These are phyloP conservation scores for Chamaecrista fasciculata DNA, from an alignment of 306 rosid genomes.

Conservation along the genomic window DNA sequence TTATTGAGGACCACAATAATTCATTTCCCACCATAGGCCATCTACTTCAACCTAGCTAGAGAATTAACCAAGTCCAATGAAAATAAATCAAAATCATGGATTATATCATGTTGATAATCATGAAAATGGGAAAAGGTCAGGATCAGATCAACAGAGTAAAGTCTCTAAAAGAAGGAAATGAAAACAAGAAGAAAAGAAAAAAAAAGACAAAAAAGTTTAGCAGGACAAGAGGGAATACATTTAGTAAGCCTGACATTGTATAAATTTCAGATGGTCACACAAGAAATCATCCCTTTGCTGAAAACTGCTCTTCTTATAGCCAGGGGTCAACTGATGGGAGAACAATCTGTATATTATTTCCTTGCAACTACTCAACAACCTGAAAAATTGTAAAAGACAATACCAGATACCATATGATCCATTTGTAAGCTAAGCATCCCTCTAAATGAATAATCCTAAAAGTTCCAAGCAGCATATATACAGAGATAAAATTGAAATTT, in stretches of 20 bases:
- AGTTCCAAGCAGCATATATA: background rate
- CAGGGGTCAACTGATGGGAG: background rate
- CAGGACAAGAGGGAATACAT: constrained; percentile 39
- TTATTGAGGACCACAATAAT: background rate
- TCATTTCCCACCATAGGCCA: background rate
- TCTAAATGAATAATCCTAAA: background rate
- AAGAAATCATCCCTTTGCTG: constrained; percentile 29
- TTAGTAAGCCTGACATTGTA: constrained; percentile 50
- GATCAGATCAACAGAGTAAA: background rate
- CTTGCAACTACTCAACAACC: constrained; percentile 36
- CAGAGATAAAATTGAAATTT: background rate
- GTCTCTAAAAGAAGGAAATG: background rate
- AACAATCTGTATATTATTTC: constrained; percentile 25
- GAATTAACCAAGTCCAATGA: background rate
- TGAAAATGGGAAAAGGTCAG: background rate
- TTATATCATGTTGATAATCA: background rate
- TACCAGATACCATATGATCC: constrained; percentile 12
- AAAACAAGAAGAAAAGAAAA: background rate
- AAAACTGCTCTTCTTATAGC: constrained; percentile 19
- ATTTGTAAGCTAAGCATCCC: constrained; percentile 10
- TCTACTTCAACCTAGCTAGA: background rate
- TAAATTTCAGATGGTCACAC: constrained; percentile 33
- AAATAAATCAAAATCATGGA: background rate
- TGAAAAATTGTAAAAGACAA: constrained; percentile 38
- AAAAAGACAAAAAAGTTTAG: background rate